Conservation (phyloP, 192 early-diverging fungal genomes). For the Phlyctochytrium bullatum region DNA sequence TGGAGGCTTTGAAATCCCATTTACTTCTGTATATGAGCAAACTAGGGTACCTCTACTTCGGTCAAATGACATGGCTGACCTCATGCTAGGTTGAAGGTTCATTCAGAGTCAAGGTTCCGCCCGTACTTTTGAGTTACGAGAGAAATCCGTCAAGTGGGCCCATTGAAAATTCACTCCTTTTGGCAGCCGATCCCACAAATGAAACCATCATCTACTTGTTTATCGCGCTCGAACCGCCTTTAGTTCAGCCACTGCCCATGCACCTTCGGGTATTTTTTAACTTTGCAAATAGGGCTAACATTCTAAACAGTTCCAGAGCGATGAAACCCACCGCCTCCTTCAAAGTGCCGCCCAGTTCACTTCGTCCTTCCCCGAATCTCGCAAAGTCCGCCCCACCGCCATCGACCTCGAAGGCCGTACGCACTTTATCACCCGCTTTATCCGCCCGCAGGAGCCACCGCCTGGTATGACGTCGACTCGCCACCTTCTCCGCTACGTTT, state of each 20-base stretch:
- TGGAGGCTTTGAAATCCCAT: constrained; percentile 49
- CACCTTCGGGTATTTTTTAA: constrained; percentile 31
- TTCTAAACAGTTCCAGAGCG: constrained; percentile 33
- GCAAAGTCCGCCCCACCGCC: constrained; percentile 10
- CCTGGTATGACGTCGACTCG: constrained; percentile 19
- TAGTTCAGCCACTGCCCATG: constrained; percentile 39
- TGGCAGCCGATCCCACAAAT: constrained; percentile 19
- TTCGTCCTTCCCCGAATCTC: not conserved
- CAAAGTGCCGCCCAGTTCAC: constrained; percentile 17
- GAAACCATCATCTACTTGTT: constrained; percentile 49
- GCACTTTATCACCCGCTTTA: constrained; percentile 42
- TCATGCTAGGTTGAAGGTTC: constrained; percentile 48
- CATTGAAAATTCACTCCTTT: constrained; percentile 17
- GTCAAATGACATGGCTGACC: too few species aligned
- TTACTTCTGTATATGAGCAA: constrained; percentile 47
- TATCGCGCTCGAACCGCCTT: constrained; percentile 54
- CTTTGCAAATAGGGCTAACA: not conserved
- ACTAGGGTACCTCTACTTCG: constrained; percentile 36
- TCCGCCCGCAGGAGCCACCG: constrained; percentile 48
- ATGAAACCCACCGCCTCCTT: constrained; percentile 41
- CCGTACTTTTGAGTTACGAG: constrained; percentile 44
- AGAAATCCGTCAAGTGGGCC: constrained; percentile 7
- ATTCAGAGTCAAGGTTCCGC: constrained; percentile 43
- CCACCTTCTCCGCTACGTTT: constrained; percentile 44
- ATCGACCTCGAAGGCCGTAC: constrained; percentile 42